Evolutionary conservation across 2,329 filamentous ascomycete genomes (phyloP), one percentile per base, ranked within the genome.

Genomic region (Mycocentrospora acerina): DNA sequence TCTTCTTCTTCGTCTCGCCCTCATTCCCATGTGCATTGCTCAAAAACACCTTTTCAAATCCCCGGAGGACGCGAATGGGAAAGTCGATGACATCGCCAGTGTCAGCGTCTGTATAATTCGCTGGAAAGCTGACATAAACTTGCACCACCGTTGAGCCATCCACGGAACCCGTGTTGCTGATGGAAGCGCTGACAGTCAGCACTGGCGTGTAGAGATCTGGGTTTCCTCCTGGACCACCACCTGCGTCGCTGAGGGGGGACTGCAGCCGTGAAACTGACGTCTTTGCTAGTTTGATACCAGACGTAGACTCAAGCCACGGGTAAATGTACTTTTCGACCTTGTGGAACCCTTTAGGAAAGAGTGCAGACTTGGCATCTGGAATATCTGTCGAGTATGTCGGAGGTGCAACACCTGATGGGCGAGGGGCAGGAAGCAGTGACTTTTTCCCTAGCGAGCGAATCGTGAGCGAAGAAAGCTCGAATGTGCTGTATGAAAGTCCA

Each of bases 401-500:
- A 2, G 70, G 64, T 15, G 50, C 42, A 24, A 67, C 40, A 24
- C 56, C 66, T 0, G 64, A 55, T 2, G 74, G 59, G 14, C 64
- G 57, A 2, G 62, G 45, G 15, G 55, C 55, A 7, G 62, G 60
- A 2, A 64, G 42, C 7, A 51, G 57, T 3, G 53, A 54, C 60
- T 82, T 84, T 6, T 65, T 52, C 33, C 73, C 74, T 45, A 14
- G 66, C 49, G 13, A 66, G 37, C 42, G 60, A 48, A 68, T 56
- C 32, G 86, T 66, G 7, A 71, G 66, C 22, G 78, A 75, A 9
- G 73, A 74, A 40, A 88, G 77, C 10, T 78, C 70, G 63, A 91
- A 94, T 1, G 70, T 77, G 0, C 88, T 90, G 70, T 93, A 95
- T 35, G 83, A 88, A 2, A 96, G 76, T 0, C 90, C 91, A 44